These are phyloP conservation scores for Noccaea caerulescens DNA, from an alignment of 345 rosid species.

Conservation along the genomic window DNA sequence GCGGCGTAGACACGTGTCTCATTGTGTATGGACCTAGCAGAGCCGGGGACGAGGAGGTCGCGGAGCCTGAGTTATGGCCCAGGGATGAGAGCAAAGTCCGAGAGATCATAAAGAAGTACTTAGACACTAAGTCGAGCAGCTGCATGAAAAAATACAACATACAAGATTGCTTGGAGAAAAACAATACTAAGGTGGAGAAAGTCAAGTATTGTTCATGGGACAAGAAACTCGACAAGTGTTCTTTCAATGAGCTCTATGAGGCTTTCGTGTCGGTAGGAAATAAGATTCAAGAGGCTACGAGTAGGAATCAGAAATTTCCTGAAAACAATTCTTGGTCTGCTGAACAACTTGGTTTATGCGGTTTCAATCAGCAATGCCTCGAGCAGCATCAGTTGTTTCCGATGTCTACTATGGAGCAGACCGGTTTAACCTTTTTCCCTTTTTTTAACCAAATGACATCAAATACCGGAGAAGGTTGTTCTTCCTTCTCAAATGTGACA, in stretches of 20 bases:
- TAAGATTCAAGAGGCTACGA: slow-evolving; percentile 42
- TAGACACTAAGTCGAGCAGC: slow-evolving; percentile 31
- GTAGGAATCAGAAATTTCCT: slow-evolving; percentile 18
- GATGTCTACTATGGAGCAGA: slow-evolving; percentile 14
- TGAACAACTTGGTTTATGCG: slow-evolving; percentile 35
- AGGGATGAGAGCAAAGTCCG: slow-evolving; percentile 31
- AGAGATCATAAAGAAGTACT: slow-evolving; percentile 43
- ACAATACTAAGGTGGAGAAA: slow-evolving; percentile 20
- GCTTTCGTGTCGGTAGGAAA: slow-evolving; percentile 22
- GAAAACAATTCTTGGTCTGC: slow-evolving; percentile 24
- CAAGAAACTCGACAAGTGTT: slow-evolving; percentile 31
- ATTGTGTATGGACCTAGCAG: slow-evolving; percentile 46
- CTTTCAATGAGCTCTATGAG: slow-evolving; percentile 34
- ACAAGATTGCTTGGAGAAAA: slow-evolving; percentile 39
- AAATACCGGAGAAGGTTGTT: background rate
- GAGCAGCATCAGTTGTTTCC: slow-evolving; percentile 41
- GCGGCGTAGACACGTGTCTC: slow-evolving; percentile 49
- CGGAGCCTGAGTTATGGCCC: slow-evolving; percentile 45
- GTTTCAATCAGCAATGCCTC: slow-evolving; percentile 34
- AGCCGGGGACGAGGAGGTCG: slow-evolving; percentile 34
- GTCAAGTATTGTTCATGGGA: slow-evolving; percentile 40
- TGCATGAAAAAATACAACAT: slow-evolving; percentile 33
- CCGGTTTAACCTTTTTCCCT: slow-evolving; percentile 12
- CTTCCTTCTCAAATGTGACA: slow-evolving; percentile 19
- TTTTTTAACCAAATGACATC: slow-evolving; percentile 21